A percentile compares a stretch with the other conserved stretches of the same genome.
Conservation (phyloP, 345 rosid species). For the Eucalyptus dawsonii region DNA sequence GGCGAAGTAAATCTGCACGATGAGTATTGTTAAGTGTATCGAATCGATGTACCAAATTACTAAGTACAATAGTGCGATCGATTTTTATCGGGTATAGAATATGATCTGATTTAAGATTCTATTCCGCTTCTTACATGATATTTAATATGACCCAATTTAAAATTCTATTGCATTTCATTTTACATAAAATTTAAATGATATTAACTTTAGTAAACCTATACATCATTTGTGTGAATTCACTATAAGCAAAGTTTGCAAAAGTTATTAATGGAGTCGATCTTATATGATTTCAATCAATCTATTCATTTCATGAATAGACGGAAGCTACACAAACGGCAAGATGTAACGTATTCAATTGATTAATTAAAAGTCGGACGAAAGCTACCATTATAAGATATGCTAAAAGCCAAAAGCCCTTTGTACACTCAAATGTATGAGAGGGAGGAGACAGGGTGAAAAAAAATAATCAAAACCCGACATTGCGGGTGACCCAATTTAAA, state of each 20-base stretch:
- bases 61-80: neutral
- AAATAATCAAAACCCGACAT: neutral
- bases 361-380: neutral
- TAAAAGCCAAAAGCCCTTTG: neutral
- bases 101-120: neutral
- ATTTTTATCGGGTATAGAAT: neutral
- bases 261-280: neutral
- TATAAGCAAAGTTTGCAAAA: fast-evolving
- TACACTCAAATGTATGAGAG: neutral
- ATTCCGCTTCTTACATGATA: neutral
- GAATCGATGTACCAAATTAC: neutral
- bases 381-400: neutral
- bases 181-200: neutral
- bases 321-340: neutral
- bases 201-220: neutral
- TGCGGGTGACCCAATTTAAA: neutral
- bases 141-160: neutral
- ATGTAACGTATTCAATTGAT: neutral
- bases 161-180: neutral
- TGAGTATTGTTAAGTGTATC: neutral
- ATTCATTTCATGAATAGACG: neutral
- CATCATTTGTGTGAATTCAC: neutral
- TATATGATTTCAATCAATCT: neutral
- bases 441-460: neutral
- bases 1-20: neutral